Evolutionary conservation across 2,329 filamentous ascomycete species (phyloP).

Genomic region (Fusarium nelsonii): DNA sequence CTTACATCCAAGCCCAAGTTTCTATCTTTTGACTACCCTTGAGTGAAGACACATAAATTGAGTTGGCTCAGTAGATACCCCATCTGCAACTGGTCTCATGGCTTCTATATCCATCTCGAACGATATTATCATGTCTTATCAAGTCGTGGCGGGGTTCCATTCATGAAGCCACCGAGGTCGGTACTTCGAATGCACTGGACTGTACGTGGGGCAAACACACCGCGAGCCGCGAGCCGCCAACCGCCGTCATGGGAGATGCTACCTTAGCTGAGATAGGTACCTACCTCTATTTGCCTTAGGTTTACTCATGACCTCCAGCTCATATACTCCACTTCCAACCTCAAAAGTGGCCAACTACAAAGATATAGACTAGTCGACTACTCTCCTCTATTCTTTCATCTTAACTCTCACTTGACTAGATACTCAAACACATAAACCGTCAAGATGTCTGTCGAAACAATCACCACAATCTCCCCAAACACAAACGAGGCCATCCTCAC

Average conservation of each 20-base stretch:
- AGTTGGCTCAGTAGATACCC: background rate
- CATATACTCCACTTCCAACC: conserved; percentile 43
- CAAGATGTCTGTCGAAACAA: conserved; percentile 72
- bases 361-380: conserved; percentile 28
- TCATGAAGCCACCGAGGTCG: conserved; percentile 41
- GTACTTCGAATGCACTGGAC: conserved; percentile 9
- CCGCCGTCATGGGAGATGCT: conserved; percentile 32
- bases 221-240: conserved; percentile 39
- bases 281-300: conserved; percentile 1
- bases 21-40: background rate
- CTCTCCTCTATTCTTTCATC: conserved; percentile 9
- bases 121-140: conserved; percentile 12
- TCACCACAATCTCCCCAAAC: conserved; percentile 87
- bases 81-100: background rate
- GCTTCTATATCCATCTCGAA: background rate
- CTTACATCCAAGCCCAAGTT: background rate
- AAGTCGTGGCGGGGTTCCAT: conserved; percentile 37
- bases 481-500: conserved; percentile 88
- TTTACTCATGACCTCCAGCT: conserved; percentile 29
- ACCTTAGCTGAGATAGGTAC: background rate
- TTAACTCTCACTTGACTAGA: background rate
- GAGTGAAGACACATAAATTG: background rate
- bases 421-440: background rate
- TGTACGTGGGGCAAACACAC: conserved; percentile 45
- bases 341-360: conserved; percentile 31